Evolutionary conservation across 345 rosid species (phyloP).

Genomic region (Lagerstroemia speciosa): DNA sequence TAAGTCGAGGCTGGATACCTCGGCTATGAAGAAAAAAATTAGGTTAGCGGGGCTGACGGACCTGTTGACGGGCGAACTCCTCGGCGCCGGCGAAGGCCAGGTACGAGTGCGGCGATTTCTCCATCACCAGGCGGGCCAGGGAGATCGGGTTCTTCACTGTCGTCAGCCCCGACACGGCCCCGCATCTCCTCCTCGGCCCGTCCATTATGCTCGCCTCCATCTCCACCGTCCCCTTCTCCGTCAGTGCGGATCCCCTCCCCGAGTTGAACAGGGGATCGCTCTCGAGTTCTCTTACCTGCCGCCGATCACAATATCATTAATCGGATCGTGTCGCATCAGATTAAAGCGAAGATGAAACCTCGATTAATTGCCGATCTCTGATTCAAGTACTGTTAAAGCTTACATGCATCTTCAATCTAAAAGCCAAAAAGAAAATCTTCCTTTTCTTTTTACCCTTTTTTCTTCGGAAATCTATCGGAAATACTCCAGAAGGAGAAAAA

Average conservation of each 20-base stretch:
- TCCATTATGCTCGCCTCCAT: slow-evolving; percentile 99
- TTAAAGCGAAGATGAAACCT: too few relatives aligned
- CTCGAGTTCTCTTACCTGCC: slow-evolving; percentile 76
- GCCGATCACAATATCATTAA: background rate
- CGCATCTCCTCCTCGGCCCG: slow-evolving; percentile 75
- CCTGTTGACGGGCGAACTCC: slow-evolving; percentile 82
- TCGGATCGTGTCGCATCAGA: background rate
- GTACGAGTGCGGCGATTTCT: slow-evolving; percentile 90
- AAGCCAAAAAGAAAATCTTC: background rate
- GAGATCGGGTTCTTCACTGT: slow-evolving; percentile 85
- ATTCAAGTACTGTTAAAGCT: too few relatives aligned
- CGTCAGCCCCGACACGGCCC: slow-evolving; percentile 83
- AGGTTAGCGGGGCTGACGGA: slow-evolving; percentile 6
- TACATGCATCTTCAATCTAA: background rate
- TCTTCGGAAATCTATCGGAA: too few relatives aligned
- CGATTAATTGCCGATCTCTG: too few relatives aligned
- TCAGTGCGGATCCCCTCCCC: slow-evolving; percentile 92
- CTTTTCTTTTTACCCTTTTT: too few relatives aligned
- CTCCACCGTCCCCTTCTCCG: slow-evolving; percentile 83
- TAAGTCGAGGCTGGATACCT: too few relatives aligned
- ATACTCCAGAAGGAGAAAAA: background rate
- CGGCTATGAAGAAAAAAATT: background rate
- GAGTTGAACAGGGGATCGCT: slow-evolving; percentile 90
- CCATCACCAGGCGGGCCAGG: slow-evolving; percentile 95
- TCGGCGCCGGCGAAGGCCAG: slow-evolving; percentile 89